Evolutionary conservation across 1,284 basidiomycete species (phyloP).

Genomic region (Tilletia setariae): DNA sequence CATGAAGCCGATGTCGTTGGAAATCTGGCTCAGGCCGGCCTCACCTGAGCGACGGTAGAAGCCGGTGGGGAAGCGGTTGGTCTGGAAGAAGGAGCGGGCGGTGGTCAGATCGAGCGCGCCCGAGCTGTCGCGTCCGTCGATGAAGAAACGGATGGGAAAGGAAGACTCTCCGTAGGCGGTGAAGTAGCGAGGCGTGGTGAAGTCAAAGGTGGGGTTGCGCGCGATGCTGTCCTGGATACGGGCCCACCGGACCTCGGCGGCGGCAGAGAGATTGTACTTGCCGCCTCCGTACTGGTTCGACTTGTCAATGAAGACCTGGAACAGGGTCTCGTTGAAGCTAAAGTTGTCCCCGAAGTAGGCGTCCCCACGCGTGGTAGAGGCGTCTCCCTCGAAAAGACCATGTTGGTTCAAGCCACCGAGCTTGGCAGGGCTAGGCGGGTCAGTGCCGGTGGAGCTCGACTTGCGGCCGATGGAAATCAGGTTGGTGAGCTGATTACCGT

Average conservation of each 20-base stretch:
- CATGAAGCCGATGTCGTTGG: neutral
- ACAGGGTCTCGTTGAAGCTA: slow-evolving; percentile 22
- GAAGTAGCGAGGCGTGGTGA: slow-evolving; percentile 14
- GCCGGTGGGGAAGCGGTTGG: slow-evolving; percentile 2
- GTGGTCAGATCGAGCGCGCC: slow-evolving; percentile 11
- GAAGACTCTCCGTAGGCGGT: slow-evolving; percentile 11
- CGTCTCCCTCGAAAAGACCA: slow-evolving; percentile 26
- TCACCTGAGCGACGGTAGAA: slow-evolving; percentile 14
- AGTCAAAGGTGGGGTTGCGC: slow-evolving; percentile 15
- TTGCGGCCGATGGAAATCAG: slow-evolving; percentile 18
- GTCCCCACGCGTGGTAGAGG: slow-evolving; percentile 23
- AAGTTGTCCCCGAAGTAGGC: slow-evolving; percentile 24
- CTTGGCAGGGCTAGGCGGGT: slow-evolving; percentile 12
- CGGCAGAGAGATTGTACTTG: slow-evolving; percentile 20
- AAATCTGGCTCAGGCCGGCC: neutral
- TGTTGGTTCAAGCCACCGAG: slow-evolving; percentile 21
- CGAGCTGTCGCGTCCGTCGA: slow-evolving; percentile 12
- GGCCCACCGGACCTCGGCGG: slow-evolving; percentile 12
- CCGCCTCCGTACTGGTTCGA: slow-evolving; percentile 25
- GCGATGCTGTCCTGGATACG: slow-evolving; percentile 15
- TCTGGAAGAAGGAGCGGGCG: slow-evolving; percentile 9
- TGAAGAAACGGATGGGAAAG: slow-evolving; percentile 10
- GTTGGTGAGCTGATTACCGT: slow-evolving; percentile 23
- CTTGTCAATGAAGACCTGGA: slow-evolving; percentile 22
- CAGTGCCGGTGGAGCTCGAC: slow-evolving; percentile 19